Conservation (phyloP, 768 basidiomycete species). For the Amanita fuliginea region DNA sequence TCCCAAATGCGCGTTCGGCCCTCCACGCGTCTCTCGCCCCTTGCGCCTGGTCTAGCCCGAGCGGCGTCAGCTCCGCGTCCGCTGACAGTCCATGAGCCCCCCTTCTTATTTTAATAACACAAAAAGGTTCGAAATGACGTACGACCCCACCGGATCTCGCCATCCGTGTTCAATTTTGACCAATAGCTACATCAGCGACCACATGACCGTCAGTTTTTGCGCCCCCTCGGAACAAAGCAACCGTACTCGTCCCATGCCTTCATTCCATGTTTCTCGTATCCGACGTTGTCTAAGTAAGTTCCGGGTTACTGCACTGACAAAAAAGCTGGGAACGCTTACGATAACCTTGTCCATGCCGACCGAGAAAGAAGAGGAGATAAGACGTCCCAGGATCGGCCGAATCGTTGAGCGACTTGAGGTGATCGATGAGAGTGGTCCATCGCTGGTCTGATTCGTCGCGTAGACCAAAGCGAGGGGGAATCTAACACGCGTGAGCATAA, state of each 20-base stretch:
- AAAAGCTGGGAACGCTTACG: slow-evolving; percentile 32
- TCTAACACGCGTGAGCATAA: slow-evolving; percentile 18
- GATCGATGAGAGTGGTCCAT: slow-evolving; percentile 34
- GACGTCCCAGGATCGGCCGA: slow-evolving; percentile 22
- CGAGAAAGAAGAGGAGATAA: slow-evolving; percentile 58
- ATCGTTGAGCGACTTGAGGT: slow-evolving; percentile 37
- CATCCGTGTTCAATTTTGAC: slow-evolving; percentile 55
- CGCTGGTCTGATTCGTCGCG: slow-evolving; percentile 34
- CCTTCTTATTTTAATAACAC: not conserved
- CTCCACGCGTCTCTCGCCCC: slow-evolving; percentile 35
- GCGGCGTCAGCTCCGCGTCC: slow-evolving; percentile 50
- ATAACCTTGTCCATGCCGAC: slow-evolving; percentile 64
- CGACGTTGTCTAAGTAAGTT: slow-evolving; percentile 51
- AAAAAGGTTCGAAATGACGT: slow-evolving; percentile 17
- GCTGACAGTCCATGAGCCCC: slow-evolving; percentile 24
- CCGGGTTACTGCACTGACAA: not conserved
- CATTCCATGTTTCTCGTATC: slow-evolving; percentile 43
- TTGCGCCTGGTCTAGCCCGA: slow-evolving; percentile 47
- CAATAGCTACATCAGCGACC: slow-evolving; percentile 34
- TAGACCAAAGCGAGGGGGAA: slow-evolving; percentile 49
- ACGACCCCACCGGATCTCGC: slow-evolving; percentile 66
- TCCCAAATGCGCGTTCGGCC: slow-evolving; percentile 26
- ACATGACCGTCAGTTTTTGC: not conserved
- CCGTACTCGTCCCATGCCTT: slow-evolving; percentile 52
- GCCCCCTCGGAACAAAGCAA: not conserved